Percentiles rank a stretch among this genome's conserved stretches.
phyloP scores from a whole-genome alignment of 176 grass and related monocot genomes.

The Avena sativa region DNA sequence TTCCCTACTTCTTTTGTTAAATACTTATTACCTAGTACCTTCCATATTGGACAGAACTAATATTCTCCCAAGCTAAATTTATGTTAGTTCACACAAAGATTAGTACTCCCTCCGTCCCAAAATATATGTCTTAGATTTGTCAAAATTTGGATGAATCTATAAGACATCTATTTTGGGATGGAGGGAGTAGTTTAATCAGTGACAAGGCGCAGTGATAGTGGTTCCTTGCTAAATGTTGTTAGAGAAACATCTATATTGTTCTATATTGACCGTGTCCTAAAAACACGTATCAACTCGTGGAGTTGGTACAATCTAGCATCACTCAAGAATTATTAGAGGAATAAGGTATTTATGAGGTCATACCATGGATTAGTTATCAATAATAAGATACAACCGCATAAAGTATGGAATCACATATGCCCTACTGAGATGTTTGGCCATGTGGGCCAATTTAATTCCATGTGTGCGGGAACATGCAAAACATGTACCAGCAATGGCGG shows the following conservation, averaged over 20 bases:
- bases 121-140: too few species aligned
- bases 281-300: background rate
- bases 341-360: background rate
- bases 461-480: conserved; percentile 5
- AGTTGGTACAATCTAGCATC: background rate
- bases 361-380: background rate
- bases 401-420: background rate
- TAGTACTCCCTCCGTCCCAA: too few species aligned
- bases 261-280: background rate
- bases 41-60: background rate
- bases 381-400: background rate
- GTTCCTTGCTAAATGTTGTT: background rate
- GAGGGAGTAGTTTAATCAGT: background rate
- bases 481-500: background rate
- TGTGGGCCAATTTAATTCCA: background rate
- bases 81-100: conserved; percentile 21
- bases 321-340: conserved; percentile 3
- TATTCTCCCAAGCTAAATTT: background rate
- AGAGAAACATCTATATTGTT: conserved; percentile 24
- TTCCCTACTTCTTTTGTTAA: background rate
- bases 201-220: background rate
- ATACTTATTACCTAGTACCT: conserved; percentile 4
- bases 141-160: too few species aligned
- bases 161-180: too few species aligned
- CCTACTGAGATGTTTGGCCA: background rate